phyloP scores from a whole-genome alignment of 2,329 filamentous ascomycete genomes.

The Penicillium sp. region DNA sequence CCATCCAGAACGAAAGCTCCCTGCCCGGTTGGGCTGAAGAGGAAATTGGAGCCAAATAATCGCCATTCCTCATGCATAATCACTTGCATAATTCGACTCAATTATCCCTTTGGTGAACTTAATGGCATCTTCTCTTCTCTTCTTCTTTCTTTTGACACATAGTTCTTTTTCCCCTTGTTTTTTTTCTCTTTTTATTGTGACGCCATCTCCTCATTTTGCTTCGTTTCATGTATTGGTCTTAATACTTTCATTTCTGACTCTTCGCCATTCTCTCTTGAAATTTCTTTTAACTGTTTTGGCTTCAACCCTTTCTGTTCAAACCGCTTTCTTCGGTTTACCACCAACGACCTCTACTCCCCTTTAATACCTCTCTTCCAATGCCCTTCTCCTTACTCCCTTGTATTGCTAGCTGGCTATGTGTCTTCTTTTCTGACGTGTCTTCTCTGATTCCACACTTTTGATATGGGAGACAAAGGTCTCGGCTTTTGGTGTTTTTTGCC shows the following conservation, averaged over 20 bases:
- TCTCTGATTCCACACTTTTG: constrained; percentile 12
- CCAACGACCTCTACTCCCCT: constrained; percentile 30
- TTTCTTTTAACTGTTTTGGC: constrained; percentile 19
- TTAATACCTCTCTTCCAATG: constrained; percentile 28
- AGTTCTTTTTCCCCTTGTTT: constrained; percentile 16
- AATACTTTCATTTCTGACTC: constrained; percentile 23
- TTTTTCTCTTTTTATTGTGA: too few relatives aligned
- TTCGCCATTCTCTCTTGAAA: constrained; percentile 21
- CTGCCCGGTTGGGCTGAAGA: constrained; percentile 64
- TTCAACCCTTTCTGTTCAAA: constrained; percentile 26
- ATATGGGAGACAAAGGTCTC: constrained; percentile 7
- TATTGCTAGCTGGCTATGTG: constrained; percentile 43
- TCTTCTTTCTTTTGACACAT: constrained; percentile 19
- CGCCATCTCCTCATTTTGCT: constrained; percentile 23
- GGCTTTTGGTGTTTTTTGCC: constrained; percentile 16
- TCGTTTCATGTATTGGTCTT: constrained; percentile 36
- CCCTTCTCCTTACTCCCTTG: constrained; percentile 33
- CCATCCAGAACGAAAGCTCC: constrained; percentile 57
- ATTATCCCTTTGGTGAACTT: constrained; percentile 17
- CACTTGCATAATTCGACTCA: constrained; percentile 18
- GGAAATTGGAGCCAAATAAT: constrained; percentile 57
- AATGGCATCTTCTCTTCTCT: constrained; percentile 21
- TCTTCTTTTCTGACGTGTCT: constrained; percentile 24
- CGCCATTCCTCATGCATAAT: constrained; percentile 7
- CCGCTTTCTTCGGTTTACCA: constrained; percentile 25